Percentiles rank a stretch among this genome's conserved stretches.
phyloP scores from a whole-genome alignment of 169 alveolate genomes.

The Plasmodium sp. region DNA sequence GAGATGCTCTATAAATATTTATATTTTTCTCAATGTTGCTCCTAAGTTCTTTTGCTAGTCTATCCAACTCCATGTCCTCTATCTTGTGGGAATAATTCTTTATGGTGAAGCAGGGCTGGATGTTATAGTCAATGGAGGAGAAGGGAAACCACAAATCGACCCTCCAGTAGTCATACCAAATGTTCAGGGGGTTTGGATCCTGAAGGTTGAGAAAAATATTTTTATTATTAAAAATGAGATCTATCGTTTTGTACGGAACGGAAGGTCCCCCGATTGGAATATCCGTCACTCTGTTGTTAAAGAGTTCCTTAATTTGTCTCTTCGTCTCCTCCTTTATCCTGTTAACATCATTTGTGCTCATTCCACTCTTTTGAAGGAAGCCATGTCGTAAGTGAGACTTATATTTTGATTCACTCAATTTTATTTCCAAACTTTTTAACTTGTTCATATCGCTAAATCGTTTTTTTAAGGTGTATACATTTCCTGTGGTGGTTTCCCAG shows the following conservation, averaged over 20 bases:
- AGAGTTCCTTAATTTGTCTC: conserved; percentile 66
- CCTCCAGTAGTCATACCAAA: conserved; percentile 83
- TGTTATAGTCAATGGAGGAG: conserved; percentile 56
- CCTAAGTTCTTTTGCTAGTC: conserved; percentile 75
- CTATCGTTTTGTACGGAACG: conserved; percentile 83
- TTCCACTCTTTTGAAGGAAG: conserved; percentile 12
- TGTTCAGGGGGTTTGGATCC: conserved; percentile 79
- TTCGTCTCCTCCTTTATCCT: conserved; percentile 63
- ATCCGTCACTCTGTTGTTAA: conserved; percentile 64
- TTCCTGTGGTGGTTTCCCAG: conserved; percentile 87
- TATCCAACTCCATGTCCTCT: conserved; percentile 79
- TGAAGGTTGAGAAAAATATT: conserved; percentile 87
- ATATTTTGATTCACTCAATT: conserved; percentile 49
- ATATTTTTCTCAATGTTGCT: conserved; percentile 76
- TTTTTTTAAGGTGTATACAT: conserved; percentile 76
- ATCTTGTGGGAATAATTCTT: conserved; percentile 68
- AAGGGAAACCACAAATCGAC: conserved; percentile 82
- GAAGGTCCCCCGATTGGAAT: conserved; percentile 48
- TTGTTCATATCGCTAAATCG: conserved; percentile 61
- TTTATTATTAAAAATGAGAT: conserved; percentile 82
- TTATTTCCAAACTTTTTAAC: conserved; percentile 36
- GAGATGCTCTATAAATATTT: conserved; percentile 84
- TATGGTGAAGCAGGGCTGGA: conserved; percentile 61
- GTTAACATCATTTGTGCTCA: conserved; percentile 2
- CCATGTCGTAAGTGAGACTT: conserved; percentile 52